Base-by-base conservation (phyloP, 2,329 filamentous ascomycete genomes). In the Aspergillus chevalieri region DNA sequence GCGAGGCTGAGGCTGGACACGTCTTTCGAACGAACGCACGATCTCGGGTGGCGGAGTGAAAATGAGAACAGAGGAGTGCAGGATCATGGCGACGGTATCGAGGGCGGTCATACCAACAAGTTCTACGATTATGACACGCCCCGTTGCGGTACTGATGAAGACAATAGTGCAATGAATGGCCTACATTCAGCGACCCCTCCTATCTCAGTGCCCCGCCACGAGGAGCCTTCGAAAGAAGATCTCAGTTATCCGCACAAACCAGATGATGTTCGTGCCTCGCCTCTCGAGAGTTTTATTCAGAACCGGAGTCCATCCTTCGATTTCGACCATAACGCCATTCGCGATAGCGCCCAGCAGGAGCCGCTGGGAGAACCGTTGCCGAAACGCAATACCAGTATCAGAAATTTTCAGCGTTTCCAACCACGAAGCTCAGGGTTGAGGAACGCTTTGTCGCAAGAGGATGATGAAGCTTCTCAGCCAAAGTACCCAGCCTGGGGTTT, bases 171-270 rank as follows among this genome's bases (percentile, higher is more conserved):
- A 46, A 59, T 70, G 56, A 68, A 56, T 55, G 65, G 67, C 53
- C 58, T 70, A 47, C 68, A 71, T 62, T 70, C 68, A 53, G 65
- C 62, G 43, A 74, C 72, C 36, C 69, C 70, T 52, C 72, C 72
- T 28, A 73, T 75, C 46, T 66, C 68, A 45, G 73, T 75, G n/a
- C 73, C 73, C 43, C 67, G 69, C 48, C 53, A 62, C 45, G 66
- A 67, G 55, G 67, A 71, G 17, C 60, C 60, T 36, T 21, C 52
- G 3, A 53, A 53, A 42, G 58, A 67, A 36, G 58, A 65, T 46
- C 52, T 62, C 36, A 60, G 55, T 39, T 71, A 62, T 38, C 65
- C 66, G 14, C 65, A 70, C 50, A 65, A 68, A 46, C 67, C 68
- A 36, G 65, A 68, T 21, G 67, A 69, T 47, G 48, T 67, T 10